A percentile compares a stretch with the other conserved stretches of the same genome.
Conservation (phyloP, 169 alveolate genomes). For the Plasmodium adleri region DNA sequence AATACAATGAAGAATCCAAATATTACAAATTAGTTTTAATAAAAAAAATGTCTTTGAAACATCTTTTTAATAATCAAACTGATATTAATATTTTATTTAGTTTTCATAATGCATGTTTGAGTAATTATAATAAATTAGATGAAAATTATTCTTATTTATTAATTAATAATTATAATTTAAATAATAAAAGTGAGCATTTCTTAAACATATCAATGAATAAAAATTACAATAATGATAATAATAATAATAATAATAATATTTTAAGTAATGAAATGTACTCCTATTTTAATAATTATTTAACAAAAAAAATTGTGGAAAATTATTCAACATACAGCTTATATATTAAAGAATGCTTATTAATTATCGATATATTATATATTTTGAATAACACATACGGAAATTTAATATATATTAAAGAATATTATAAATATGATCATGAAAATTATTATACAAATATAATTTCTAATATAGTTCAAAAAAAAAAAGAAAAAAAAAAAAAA, state of each 20-base stretch:
- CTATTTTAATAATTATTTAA: slow-evolving; percentile 55
- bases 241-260: neutral
- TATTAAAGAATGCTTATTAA: slow-evolving; percentile 56
- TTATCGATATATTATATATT: slow-evolving; percentile 62
- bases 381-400: slow-evolving; percentile 66
- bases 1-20: slow-evolving; percentile 21
- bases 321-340: slow-evolving; percentile 38
- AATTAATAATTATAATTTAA: slow-evolving; percentile 26
- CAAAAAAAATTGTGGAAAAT: slow-evolving; percentile 49
- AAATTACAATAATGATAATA: neutral
- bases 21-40: slow-evolving; percentile 49
- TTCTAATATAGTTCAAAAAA: neutral
- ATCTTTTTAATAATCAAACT: slow-evolving; percentile 23
- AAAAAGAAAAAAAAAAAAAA: neutral
- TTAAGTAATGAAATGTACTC: neutral
- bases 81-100: slow-evolving; percentile 46
- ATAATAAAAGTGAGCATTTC: slow-evolving; percentile 12
- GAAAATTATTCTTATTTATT: slow-evolving; percentile 29
- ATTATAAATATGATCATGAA: slow-evolving; percentile 56
- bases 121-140: slow-evolving; percentile 33
- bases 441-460: slow-evolving; percentile 27
- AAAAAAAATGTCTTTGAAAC: slow-evolving; percentile 43
- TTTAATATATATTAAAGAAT: slow-evolving; percentile 49
- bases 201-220: neutral
- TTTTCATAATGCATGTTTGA: slow-evolving; percentile 65